Conservation (phyloP, 2,329 filamentous ascomycete species). For the Magnaporthiopsis rhizophila region DNA sequence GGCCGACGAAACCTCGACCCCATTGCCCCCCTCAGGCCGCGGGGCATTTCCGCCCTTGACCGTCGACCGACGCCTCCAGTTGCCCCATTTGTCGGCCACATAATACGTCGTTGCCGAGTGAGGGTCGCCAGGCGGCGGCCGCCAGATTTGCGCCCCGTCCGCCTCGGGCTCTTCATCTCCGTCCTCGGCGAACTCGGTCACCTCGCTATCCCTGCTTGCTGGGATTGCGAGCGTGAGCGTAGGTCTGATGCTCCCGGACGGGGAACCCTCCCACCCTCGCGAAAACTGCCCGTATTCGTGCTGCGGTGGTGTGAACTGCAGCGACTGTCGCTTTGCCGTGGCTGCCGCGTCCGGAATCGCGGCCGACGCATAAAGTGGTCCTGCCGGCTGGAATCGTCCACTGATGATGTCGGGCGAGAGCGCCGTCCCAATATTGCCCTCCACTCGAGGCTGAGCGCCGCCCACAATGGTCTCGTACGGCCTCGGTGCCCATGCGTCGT, state of each 20-base stretch:
- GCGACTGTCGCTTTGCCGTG: not conserved
- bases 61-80: slow-evolving; percentile 30
- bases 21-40: too few relatives aligned
- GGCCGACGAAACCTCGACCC: not conserved
- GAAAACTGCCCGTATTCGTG: slow-evolving; percentile 5
- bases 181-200: slow-evolving; percentile 47
- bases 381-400: slow-evolving; percentile 14
- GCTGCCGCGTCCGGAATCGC: not conserved
- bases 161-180: slow-evolving; percentile 25
- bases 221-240: slow-evolving; percentile 33
- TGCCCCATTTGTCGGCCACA: slow-evolving; percentile 43
- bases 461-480: slow-evolving; percentile 11
- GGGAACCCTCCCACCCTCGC: not conserved
- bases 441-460: slow-evolving; percentile 16
- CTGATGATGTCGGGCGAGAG: slow-evolving; percentile 26
- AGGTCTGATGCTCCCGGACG: slow-evolving; percentile 24
- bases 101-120: slow-evolving; percentile 39
- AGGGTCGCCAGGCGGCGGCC: slow-evolving; percentile 37
- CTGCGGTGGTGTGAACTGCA: slow-evolving; percentile 13
- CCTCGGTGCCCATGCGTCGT: slow-evolving; percentile 1
- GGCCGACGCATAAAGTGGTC: slow-evolving; percentile 5
- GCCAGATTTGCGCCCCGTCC: slow-evolving; percentile 38
- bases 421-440: slow-evolving; percentile 32
- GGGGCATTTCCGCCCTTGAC: not conserved
- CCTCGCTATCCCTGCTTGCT: slow-evolving; percentile 30